phyloP scores from a whole-genome alignment of 768 basidiomycete genomes.

The Boletales sp. region DNA sequence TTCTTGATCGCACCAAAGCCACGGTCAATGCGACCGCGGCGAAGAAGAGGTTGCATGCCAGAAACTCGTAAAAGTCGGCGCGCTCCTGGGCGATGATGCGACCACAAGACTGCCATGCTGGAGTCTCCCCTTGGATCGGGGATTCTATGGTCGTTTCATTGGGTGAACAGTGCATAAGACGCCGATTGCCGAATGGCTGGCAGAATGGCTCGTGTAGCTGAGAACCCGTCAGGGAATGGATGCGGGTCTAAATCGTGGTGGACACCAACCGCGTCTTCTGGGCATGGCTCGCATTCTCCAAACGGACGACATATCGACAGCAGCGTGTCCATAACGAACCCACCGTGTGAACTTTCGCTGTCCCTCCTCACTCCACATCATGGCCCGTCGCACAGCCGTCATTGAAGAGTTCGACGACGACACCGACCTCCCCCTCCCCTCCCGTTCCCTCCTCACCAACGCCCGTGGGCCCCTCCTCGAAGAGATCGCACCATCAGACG shows the following conservation, averaged over 20 bases:
- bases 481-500: constrained; percentile 58
- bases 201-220: constrained; percentile 88
- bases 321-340: constrained; percentile 2
- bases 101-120: constrained; percentile 93
- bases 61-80: constrained; percentile 87
- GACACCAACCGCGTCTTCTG: constrained; percentile 51
- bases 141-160: neutral
- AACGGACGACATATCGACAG: constrained; percentile 47
- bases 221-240: constrained; percentile 4
- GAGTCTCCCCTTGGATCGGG: constrained; percentile 48
- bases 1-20: constrained; percentile 64
- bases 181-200: constrained; percentile 92
- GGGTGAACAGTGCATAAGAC: constrained; percentile 74
- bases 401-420: constrained; percentile 91
- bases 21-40: constrained; percentile 61
- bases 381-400: constrained; percentile 69
- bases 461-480: constrained; percentile 73
- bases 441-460: constrained; percentile 59
- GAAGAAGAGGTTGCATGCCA: constrained; percentile 79
- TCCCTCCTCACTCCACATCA: constrained; percentile 25
- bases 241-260: constrained; percentile 1
- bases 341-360: constrained; percentile 24
- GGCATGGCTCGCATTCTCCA: constrained; percentile 61
- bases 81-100: constrained; percentile 77
- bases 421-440: constrained; percentile 82